phyloP scores from a whole-genome alignment of 352 stramenopile species.

The Phytophthora aleatoria region DNA sequence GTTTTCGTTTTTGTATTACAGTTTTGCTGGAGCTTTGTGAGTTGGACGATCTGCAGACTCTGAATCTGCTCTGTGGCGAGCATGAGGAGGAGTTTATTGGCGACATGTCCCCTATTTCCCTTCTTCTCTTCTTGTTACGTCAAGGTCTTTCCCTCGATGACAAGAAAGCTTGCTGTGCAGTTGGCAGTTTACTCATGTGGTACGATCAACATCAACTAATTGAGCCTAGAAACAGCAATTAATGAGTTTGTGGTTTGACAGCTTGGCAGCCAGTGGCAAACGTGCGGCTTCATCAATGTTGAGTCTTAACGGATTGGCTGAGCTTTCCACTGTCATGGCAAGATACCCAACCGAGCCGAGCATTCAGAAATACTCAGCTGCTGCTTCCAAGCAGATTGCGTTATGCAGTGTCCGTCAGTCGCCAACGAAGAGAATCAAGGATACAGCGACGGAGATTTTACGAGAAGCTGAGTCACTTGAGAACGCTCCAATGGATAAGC shows the following conservation, averaged over 20 bases:
- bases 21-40: constrained; percentile 79
- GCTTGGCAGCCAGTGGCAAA: constrained; percentile 60
- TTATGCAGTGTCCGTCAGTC: constrained; percentile 50
- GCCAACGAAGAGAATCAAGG: constrained; percentile 43
- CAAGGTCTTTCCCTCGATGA: constrained; percentile 78
- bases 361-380: constrained; percentile 69
- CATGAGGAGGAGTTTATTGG: constrained; percentile 39
- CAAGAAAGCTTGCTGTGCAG: constrained; percentile 80
- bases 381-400: constrained; percentile 65
- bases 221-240: neutral
- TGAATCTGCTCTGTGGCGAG: constrained; percentile 56
- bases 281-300: constrained; percentile 57
- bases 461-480: constrained; percentile 45
- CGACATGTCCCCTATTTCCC: constrained; percentile 63
- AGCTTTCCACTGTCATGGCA: constrained; percentile 79
- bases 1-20: constrained; percentile 7
- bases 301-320: constrained; percentile 59
- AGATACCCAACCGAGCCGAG: constrained; percentile 70
- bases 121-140: constrained; percentile 73
- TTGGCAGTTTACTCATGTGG: constrained; percentile 79
- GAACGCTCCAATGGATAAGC: constrained; percentile 34
- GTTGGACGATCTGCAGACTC: constrained; percentile 58
- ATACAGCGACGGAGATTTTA: constrained; percentile 48
- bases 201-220: constrained; percentile 22
- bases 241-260: constrained; percentile 14